These are phyloP conservation scores for Dalechampia spathulata DNA, from an alignment of 441 rosid species.

Conservation along the genomic window DNA sequence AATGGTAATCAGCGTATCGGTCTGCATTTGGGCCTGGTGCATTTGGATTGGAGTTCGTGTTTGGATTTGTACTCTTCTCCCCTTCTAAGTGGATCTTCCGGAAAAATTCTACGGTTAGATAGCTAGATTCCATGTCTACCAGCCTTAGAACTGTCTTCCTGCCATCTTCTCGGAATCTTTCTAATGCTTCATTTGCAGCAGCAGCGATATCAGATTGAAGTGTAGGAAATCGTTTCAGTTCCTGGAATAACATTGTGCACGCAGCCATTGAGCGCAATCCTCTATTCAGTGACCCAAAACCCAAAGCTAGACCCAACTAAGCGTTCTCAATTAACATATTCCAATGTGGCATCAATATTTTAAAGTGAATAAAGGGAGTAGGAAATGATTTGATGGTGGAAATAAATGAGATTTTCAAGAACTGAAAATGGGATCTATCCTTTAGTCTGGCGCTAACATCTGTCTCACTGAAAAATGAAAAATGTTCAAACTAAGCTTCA, in stretches of 20 bases:
- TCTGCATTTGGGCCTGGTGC: slow-evolving; percentile 49
- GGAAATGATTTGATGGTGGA: too few relatives aligned
- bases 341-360: neutral
- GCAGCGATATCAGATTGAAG: slow-evolving; percentile 86
- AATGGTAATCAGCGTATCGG: slow-evolving; percentile 67
- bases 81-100: slow-evolving; percentile 83
- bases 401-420: too few relatives aligned
- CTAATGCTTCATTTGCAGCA: slow-evolving; percentile 89
- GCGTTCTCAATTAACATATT: neutral
- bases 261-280: too few relatives aligned
- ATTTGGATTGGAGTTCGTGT: slow-evolving; percentile 21
- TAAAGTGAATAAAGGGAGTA: neutral
- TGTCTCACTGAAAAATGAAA: neutral
- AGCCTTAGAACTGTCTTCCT: slow-evolving; percentile 76
- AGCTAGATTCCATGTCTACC: slow-evolving; percentile 98
- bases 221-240: slow-evolving; percentile 86
- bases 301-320: too few relatives aligned
- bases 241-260: slow-evolving; percentile 39
- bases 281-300: too few relatives aligned
- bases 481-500: too few relatives aligned
- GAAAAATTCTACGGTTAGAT: slow-evolving; percentile 95
- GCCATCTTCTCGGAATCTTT: slow-evolving; percentile 93
- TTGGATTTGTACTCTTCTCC: slow-evolving; percentile 37
- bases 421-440: neutral
- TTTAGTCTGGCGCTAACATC: neutral